Evolutionary conservation across 495 filamentous ascomycete genomes (phyloP).

Genomic region (Mytilinidion resinicola): DNA sequence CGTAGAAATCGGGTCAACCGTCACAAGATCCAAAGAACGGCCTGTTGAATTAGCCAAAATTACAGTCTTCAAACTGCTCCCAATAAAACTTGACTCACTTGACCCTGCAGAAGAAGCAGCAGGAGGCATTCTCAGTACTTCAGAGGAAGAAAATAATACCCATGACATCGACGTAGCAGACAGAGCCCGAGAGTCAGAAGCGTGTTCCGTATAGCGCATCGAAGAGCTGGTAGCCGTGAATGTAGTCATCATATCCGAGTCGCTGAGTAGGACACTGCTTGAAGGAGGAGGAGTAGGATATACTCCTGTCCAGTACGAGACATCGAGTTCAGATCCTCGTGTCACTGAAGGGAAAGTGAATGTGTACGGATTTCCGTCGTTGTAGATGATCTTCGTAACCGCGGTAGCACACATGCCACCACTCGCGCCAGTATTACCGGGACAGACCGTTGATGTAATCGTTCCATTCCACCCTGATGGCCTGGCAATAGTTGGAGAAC

Average conservation of each 20-base stretch:
- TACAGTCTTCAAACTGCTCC: too few species aligned
- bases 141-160: too few species aligned
- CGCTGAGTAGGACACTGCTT: too few species aligned
- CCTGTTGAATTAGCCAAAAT: too few species aligned
- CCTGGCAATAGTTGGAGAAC: too few species aligned
- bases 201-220: too few species aligned
- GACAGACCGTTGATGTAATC: not conserved
- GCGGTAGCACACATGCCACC: not conserved
- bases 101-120: too few species aligned
- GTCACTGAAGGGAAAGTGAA: constrained; percentile 19
- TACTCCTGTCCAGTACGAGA: constrained; percentile 21
- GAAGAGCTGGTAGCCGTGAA: too few species aligned
- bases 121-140: too few species aligned
- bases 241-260: too few species aligned
- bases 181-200: too few species aligned
- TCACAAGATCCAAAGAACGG: not conserved
- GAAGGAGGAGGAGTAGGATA: constrained; percentile 7
- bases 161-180: not conserved
- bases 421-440: not conserved
- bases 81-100: too few species aligned
- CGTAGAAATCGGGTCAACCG: not conserved
- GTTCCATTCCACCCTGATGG: constrained; percentile 5
- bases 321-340: not conserved
- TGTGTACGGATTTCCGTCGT: constrained; percentile 6
- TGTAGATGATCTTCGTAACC: constrained; percentile 10